Conservation (phyloP, 2,329 filamentous ascomycete species). For the Aspergillus fructus region DNA sequence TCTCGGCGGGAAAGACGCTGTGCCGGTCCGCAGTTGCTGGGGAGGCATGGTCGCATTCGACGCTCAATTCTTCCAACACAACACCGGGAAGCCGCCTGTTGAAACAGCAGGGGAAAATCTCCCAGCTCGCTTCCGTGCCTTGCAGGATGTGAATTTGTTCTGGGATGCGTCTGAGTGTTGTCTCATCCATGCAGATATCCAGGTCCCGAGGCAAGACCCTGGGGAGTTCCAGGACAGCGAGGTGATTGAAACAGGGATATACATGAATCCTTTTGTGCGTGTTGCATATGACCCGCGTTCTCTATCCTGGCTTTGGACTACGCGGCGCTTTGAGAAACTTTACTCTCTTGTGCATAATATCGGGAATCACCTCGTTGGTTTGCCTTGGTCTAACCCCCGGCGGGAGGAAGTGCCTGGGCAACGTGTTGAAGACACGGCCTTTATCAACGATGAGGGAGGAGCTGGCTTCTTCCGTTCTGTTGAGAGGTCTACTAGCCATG, state of each 20-base stretch:
- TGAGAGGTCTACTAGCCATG: slow-evolving; percentile 40
- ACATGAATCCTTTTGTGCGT: slow-evolving; percentile 72
- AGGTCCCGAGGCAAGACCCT: slow-evolving; percentile 33
- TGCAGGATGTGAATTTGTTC: slow-evolving; percentile 52
- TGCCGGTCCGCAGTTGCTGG: slow-evolving; percentile 73
- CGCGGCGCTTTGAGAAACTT: slow-evolving; percentile 65
- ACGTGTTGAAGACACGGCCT: slow-evolving; percentile 42
- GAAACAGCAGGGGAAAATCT: slow-evolving; percentile 28
- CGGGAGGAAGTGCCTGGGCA: slow-evolving; percentile 61
- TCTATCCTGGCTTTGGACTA: slow-evolving; percentile 58
- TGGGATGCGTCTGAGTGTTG: slow-evolving; percentile 68
- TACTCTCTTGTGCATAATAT: slow-evolving; percentile 61
- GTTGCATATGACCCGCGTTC: slow-evolving; percentile 64
- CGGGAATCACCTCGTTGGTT: slow-evolving; percentile 55
- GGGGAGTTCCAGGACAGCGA: slow-evolving; percentile 45
- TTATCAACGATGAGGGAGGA: slow-evolving; percentile 22
- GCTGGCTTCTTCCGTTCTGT: slow-evolving; percentile 40
- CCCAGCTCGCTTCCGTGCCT: slow-evolving; percentile 55
- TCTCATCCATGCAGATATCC: slow-evolving; percentile 52
- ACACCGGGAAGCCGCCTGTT: not conserved
- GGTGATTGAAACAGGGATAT: slow-evolving; percentile 58
- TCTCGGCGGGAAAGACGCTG: slow-evolving; percentile 56
- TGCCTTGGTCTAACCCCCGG: slow-evolving; percentile 62
- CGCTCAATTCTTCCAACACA: slow-evolving; percentile 43
- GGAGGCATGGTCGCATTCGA: slow-evolving; percentile 66